Evolutionary conservation across 495 filamentous ascomycete genomes (phyloP), one percentile per base, ranked within the genome.

Genomic region (Copromyces sp.): DNA sequence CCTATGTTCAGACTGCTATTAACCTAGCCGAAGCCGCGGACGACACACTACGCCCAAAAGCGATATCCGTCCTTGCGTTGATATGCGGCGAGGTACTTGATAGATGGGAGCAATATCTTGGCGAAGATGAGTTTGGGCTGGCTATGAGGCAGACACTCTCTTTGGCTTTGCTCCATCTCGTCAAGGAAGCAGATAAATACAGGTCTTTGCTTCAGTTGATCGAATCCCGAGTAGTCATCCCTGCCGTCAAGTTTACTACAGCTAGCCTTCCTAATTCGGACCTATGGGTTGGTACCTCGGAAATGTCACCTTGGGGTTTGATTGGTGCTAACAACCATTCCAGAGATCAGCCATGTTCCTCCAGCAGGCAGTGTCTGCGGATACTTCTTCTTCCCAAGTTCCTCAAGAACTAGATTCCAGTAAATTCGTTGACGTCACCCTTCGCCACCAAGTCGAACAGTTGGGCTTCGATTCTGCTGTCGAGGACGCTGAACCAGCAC

Each of bases 261-360:
- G 12, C 69, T 81, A 65, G 12, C 53, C 53, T 65, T 35, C 53
- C 53, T 35, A 32, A 65, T 6, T 65, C 53, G 7, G 53, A 65
- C 29, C 14, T 65, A 65, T 65, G 53, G 53, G 53, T 65, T 35
- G 24, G 53, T 65, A 17, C 53, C 29, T 6, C 29, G 9, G 14
- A 9, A 32, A 65, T 35, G 14, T 65, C 29, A 16, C 12, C 53
- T 12, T 29, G 24, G 37, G 4, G 8, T 39, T 32, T n/a, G 39
- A 12, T 35, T 69, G 14, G 2, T 71, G 70, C 78, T 84, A 75
- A 81, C 53, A 35, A 5, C 9, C 4, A 29, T 9, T 32, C 12
- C 68, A 84, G 83, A 77, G 77, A 65, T 79, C 80, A 61, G 69
- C 81, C 12, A 73, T 76, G 9, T 61, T 85, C 14, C 76, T 85